Base-by-base conservation (phyloP, 1,284 basidiomycete genomes). In the Naganishia albida region DNA sequence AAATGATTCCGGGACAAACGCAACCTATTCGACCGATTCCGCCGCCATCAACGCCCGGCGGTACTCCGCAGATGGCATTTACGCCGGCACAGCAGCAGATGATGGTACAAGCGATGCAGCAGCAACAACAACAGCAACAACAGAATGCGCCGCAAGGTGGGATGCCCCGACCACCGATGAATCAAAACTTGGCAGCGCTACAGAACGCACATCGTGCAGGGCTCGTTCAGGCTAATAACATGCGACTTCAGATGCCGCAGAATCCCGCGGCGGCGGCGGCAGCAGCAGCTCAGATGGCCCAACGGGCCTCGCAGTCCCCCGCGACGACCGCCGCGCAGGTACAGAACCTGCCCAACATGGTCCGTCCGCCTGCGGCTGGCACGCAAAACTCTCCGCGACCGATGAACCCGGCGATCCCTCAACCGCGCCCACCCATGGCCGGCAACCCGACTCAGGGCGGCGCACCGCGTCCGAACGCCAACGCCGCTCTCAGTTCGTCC, bases 121-220 rank as follows among this genome's bases (percentile, higher is more conserved):
- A 51, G 46, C 54, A 51, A 7, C 63, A 67, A 34, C 67, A 67
- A 30, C 67, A 68, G 39, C 64, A 65, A 42, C 62, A 46, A 25
- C 68, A 53, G 46, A 40, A 65, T 18, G 72, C 73, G 42, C 63
- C 72, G 1, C 74, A 75, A 60, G 73, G 73, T 54, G 71, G 74
- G 28, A 72, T 77, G 55, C 75, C 75, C 64, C 64, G 75, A n/a
- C 67, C 75, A 10, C 74, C 77, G 62, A 59, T 70, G 42, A 70
- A 70, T 40, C 43, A 60, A 38, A 70, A 69, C 18, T 67, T 66
- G 6, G 65, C 64, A 38, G 51, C 56, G 0, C 65, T 65, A n/a
- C 68, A 69, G 25, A 49, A 60, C n/a, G 49, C 42, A n/a, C 64
- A 66, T n/a, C 49, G 51, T 13, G 50, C 52, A 13, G 52, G 49